Base-by-base conservation (phyloP, 306 rosid species). In the Psophocarpus tetragonolobus region DNA sequence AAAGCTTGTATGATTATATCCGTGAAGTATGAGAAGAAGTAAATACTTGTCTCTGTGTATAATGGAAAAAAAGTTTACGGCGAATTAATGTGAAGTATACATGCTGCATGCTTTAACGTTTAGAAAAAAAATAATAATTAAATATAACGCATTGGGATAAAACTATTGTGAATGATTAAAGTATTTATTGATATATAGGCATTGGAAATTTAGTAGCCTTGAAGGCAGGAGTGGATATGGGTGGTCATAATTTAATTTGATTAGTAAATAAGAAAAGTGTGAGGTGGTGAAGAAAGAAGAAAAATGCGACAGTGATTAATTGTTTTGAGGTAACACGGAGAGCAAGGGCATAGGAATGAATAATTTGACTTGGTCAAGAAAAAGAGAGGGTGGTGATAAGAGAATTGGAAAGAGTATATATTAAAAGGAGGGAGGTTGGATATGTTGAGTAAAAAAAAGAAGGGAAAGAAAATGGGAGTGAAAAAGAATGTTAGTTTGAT, bases 391-490 rank as follows among this genome's bases (percentile, higher is more conserved):
- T n/a, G n/a, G n/a, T n/a, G n/a, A n/a, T n/a, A n/a, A n/a, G n/a
- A n/a, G n/a, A n/a, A n/a, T n/a, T n/a, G n/a, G n/a, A n/a, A n/a
- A n/a, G n/a, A n/a, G n/a, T n/a, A n/a, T n/a, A n/a, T n/a, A n/a
- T n/a, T n/a, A n/a, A n/a, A n/a, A n/a, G n/a, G n/a, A n/a, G n/a
- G n/a, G n/a, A n/a, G n/a, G n/a, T n/a, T n/a, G n/a, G n/a, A n/a
- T n/a, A n/a, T n/a, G n/a, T n/a, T n/a, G n/a, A n/a, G n/a, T n/a
- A n/a, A n/a, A n/a, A n/a, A n/a, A n/a, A n/a, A n/a, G n/a, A n/a
- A n/a, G n/a, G n/a, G n/a, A 23, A 73, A n/a, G 3, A 73, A 64
- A 61, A 90, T 88, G 91, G 67, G 38, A 5, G 74, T 76, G 65
- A 81, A 78, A 61, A 69, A 80, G 82, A 44, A 84, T 4, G 12